Percentiles rank a stretch among this genome's conserved stretches.
Conservation (phyloP, 208 protist genomes). For the Crithidia expoeki region DNA sequence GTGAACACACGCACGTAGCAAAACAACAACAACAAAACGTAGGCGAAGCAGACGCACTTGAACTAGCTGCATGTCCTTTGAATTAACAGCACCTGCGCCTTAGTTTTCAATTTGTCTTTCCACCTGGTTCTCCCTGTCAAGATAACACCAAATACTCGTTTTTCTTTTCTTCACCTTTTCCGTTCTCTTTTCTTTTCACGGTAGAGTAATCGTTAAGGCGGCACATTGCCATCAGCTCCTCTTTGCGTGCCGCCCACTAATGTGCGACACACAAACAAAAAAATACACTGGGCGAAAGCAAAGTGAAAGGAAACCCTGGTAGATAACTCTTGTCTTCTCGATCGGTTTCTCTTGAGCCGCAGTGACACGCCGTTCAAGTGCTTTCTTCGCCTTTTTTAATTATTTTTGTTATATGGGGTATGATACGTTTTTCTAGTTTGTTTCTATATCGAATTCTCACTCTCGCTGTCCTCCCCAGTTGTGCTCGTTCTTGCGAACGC, state of each 20-base stretch:
- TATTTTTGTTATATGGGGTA: slow-evolving; percentile 1
- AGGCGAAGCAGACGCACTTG: no score
- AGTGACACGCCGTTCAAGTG: not conserved
- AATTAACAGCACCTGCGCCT: no score
- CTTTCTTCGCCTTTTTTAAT: not conserved
- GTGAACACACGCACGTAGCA: not conserved
- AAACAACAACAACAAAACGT: not conserved
- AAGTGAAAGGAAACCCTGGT: not conserved
- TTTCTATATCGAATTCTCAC: not conserved
- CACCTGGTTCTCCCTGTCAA: no score
- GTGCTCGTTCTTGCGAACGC: not conserved
- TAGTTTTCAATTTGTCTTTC: not conserved
- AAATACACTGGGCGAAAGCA: not conserved
- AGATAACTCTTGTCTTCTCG: slow-evolving; percentile 4
- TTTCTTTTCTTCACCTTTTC: not conserved
- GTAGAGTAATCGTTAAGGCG: not conserved
- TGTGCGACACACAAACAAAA: not conserved
- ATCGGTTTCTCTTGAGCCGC: not conserved
- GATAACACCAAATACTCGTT: not conserved
- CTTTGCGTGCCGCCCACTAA: not conserved
- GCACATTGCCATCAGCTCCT: no score
- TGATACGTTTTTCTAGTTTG: not conserved
- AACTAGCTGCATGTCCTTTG: no score
- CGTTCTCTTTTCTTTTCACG: not conserved
- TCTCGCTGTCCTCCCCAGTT: slow-evolving; percentile 11